These are phyloP conservation scores for Gomphus bonarii DNA, from an alignment of 1,284 basidiomycete species.

Conservation along the genomic window DNA sequence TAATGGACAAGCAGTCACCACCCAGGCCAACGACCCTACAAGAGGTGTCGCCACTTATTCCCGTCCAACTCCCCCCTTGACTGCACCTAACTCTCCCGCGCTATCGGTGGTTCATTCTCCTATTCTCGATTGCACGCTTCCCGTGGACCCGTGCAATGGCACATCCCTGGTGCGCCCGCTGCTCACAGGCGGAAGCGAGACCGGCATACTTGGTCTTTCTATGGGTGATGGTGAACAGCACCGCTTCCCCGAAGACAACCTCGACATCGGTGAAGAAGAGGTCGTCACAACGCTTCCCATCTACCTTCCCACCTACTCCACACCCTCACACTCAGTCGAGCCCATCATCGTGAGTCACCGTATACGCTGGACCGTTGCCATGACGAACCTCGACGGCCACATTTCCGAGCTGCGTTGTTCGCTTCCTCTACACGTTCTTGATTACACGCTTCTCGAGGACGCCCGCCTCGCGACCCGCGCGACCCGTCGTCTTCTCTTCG, in stretches of 20 bases:
- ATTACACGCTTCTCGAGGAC: constrained; percentile 62
- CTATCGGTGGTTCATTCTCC: neutral
- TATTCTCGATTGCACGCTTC: neutral
- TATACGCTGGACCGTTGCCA: constrained; percentile 64
- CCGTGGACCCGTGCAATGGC: neutral
- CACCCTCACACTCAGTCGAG: constrained; percentile 45
- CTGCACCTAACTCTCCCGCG: constrained; percentile 10
- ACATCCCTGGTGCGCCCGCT: neutral
- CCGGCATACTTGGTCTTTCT: neutral
- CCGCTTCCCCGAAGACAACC: constrained; percentile 11
- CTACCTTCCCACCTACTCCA: constrained; percentile 34
- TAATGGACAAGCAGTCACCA: constrained; percentile 46
- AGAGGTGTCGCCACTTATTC: constrained; percentile 16
- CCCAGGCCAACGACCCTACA: constrained; percentile 16
- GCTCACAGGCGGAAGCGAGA: neutral
- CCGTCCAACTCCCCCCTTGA: constrained; percentile 14
- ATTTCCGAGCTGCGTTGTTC: constrained; percentile 87
- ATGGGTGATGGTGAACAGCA: neutral
- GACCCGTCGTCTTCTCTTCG: constrained; percentile 61
- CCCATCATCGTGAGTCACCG: constrained; percentile 70
- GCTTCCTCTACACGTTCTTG: constrained; percentile 76
- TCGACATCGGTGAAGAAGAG: constrained; percentile 29
- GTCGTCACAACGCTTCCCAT: constrained; percentile 31
- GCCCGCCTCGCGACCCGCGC: constrained; percentile 58
- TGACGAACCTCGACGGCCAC: constrained; percentile 81